phyloP scores from a whole-genome alignment of 2,329 filamentous ascomycete genomes.

The Colletotrichum lupini region DNA sequence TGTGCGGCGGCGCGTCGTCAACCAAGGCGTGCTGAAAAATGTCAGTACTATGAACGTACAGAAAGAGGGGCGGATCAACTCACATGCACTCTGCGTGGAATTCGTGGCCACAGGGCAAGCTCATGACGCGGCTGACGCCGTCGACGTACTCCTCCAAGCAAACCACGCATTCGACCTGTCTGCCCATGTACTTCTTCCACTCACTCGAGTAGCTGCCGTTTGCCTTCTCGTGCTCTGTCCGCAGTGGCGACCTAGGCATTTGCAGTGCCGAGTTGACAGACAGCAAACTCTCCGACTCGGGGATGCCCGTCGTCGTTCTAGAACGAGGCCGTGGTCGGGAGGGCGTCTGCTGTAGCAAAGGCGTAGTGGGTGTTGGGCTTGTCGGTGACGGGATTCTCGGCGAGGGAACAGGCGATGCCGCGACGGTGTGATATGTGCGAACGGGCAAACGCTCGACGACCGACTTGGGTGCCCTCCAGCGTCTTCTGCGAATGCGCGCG shows the following conservation, averaged over 20 bases:
- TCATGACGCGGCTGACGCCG: constrained; percentile 95
- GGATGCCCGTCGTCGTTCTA: constrained; percentile 71
- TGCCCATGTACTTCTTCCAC: constrained; percentile 75
- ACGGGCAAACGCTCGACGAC: constrained; percentile 95
- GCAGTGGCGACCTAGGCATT: constrained; percentile 47
- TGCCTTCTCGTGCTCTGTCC: constrained; percentile 61
- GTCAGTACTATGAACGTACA: constrained; percentile 37
- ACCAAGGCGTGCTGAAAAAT: constrained; percentile 84
- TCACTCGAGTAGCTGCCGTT: constrained; percentile 57
- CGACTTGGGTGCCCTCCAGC: constrained; percentile 98
- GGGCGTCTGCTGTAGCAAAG: constrained; percentile 74
- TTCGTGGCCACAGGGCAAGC: constrained; percentile 94
- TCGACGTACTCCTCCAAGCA: constrained; percentile 97
- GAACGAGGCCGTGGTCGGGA: constrained; percentile 70
- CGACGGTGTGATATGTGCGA: constrained; percentile 91
- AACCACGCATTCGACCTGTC: constrained; percentile 90
- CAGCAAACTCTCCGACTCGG: constrained; percentile 59
- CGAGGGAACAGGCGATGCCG: constrained; percentile 67
- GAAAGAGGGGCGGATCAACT: constrained; percentile 56
- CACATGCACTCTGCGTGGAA: constrained; percentile 99
- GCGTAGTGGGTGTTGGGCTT: constrained; percentile 79
- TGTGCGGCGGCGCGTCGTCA: constrained; percentile 94
- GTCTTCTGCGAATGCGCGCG: constrained; percentile 85
- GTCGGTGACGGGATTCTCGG: constrained; percentile 71
- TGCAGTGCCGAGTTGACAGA: constrained; percentile 56